Percentiles rank a stretch among this genome's conserved stretches.
Conservation (phyloP, 768 basidiomycete species). For the Leccinum barrowsii region DNA sequence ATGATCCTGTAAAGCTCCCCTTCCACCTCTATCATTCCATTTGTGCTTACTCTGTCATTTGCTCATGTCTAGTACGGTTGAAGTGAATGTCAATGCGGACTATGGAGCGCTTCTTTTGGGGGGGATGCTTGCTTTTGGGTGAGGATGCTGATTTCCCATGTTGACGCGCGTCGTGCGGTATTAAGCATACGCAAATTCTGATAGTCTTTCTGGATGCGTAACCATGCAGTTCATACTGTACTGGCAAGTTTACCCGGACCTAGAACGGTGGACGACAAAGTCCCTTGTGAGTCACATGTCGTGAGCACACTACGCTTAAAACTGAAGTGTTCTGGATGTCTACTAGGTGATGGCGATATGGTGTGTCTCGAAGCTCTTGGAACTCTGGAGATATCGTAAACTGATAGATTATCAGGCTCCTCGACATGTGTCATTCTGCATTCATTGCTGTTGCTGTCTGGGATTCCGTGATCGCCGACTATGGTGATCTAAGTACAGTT, state of each 20-base stretch:
- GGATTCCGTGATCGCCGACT: constrained; percentile 21
- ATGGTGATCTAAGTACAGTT: constrained; percentile 9
- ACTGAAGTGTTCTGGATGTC: not conserved
- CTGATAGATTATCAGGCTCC: constrained; percentile 10
- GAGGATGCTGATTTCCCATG: not conserved
- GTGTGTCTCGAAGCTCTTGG: constrained; percentile 1
- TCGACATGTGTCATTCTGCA: constrained; percentile 25
- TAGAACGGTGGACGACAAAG: constrained; percentile 17
- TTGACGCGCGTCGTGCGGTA: not conserved
- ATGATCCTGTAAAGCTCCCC: not conserved
- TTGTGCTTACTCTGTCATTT: not conserved
- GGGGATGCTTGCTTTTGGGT: constrained; percentile 22
- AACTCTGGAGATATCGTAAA: not conserved
- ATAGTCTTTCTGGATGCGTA: constrained; percentile 26
- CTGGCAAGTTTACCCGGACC: constrained; percentile 13
- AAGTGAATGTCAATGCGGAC: constrained; percentile 1
- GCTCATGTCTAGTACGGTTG: not conserved
- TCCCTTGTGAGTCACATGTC: constrained; percentile 13
- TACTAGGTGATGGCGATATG: constrained; percentile 23
- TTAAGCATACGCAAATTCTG: not conserved
- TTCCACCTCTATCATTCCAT: not conserved
- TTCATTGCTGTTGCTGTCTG: constrained; percentile 21
- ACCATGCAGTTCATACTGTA: constrained; percentile 27
- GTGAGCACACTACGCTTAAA: too few relatives aligned
- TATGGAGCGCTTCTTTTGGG: constrained; percentile 22